These are phyloP conservation scores for Puccinia hordei DNA, from an alignment of 1,284 basidiomycete species.

Conservation along the genomic window DNA sequence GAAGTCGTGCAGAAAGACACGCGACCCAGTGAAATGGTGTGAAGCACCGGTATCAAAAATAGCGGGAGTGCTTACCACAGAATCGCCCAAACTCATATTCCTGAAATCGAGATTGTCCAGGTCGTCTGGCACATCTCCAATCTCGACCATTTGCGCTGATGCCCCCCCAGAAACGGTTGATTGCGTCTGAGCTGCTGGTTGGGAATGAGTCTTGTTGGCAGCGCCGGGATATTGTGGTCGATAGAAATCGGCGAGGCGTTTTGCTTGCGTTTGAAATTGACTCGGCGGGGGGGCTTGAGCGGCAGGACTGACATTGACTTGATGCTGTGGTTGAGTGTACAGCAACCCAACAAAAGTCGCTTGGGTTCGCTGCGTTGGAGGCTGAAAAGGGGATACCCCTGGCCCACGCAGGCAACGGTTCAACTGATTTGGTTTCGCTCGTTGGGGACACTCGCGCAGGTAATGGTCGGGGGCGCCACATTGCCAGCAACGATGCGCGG, in stretches of 20 bases:
- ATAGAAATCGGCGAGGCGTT: background rate
- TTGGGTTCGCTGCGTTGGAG: background rate
- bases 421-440: background rate
- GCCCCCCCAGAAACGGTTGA: background rate
- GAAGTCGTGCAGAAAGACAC: background rate
- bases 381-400: background rate
- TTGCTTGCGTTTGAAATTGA: no score
- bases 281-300: no score
- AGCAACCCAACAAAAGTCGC: background rate
- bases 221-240: background rate
- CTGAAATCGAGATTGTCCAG: background rate
- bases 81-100: background rate
- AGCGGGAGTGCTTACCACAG: background rate
- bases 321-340: background rate
- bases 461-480: background rate
- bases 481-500: background rate
- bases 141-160: background rate
- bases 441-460: background rate
- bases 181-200: no score
- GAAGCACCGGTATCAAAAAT: conserved; percentile 2
- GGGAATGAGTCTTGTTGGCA: no score
- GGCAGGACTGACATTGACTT: background rate
- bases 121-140: background rate
- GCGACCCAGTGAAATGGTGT: background rate
- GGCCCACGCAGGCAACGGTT: background rate